Evolutionary conservation across 768 basidiomycete genomes (phyloP).

Genomic region (Cytidiella melzeri): DNA sequence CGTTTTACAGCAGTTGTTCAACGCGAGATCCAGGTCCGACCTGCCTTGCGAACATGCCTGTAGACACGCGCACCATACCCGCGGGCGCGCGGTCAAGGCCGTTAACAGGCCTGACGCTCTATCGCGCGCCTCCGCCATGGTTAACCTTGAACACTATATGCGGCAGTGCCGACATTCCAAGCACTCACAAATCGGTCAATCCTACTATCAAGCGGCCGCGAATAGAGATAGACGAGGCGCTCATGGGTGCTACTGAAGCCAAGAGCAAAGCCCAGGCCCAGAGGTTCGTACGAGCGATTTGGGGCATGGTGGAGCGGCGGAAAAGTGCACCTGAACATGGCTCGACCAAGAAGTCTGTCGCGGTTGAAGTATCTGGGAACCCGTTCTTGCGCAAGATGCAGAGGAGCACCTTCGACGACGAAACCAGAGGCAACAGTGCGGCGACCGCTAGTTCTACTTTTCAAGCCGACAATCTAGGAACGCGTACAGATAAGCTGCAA

Average conservation of each 20-base stretch:
- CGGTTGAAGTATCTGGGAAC: background rate
- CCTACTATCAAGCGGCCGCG: background rate
- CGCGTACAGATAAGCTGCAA: too few species aligned
- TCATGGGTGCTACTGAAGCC: background rate
- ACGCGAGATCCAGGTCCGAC: background rate
- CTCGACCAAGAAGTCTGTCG: background rate
- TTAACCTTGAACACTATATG: background rate
- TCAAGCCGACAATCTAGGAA: too few species aligned
- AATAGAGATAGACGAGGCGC: conserved; percentile 1
- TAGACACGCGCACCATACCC: background rate
- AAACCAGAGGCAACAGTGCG: background rate
- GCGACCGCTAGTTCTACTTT: too few species aligned
- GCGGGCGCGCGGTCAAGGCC: background rate
- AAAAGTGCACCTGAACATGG: background rate
- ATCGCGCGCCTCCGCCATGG: conserved; percentile 20
- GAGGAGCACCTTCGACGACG: conserved; percentile 3
- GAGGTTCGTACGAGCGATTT: conserved; percentile 1
- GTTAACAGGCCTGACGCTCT: conserved; percentile 14
- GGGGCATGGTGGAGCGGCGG: conserved; percentile 1
- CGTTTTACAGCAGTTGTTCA: conserved; percentile 14
- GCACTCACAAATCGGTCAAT: background rate
- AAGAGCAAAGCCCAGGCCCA: background rate
- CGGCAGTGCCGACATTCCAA: background rate
- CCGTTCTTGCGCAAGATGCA: conserved; percentile 5
- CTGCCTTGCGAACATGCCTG: background rate